Evolutionary conservation across 257 asterid genomes (phyloP).

Genomic region (Apocynum venetum): DNA sequence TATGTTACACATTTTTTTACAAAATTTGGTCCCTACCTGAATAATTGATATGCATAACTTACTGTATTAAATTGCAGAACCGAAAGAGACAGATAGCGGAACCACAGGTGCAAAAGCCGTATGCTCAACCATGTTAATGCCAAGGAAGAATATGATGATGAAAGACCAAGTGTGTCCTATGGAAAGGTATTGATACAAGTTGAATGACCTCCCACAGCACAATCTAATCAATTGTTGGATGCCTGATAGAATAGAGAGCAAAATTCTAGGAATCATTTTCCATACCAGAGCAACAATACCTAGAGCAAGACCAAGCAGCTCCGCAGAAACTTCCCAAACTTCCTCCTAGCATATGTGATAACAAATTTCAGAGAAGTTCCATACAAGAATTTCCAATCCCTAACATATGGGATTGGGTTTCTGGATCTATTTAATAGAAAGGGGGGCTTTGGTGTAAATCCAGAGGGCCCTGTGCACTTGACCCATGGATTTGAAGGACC

Average conservation of each 20-base stretch:
- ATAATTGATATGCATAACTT: slow-evolving; percentile 21
- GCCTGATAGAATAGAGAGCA: not conserved
- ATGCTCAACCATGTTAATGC: slow-evolving; percentile 62
- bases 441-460: not conserved
- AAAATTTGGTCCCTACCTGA: not conserved
- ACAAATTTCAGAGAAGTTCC: slow-evolving; percentile 22
- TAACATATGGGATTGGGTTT: not conserved
- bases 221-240: not conserved
- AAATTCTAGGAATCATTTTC: slow-evolving; percentile 7
- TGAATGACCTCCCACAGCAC: not conserved
- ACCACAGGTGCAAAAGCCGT: slow-evolving; percentile 90
- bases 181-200: slow-evolving; percentile 30
- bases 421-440: not conserved
- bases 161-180: slow-evolving; percentile 74
- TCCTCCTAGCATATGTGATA: slow-evolving; percentile 61
- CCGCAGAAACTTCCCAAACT: slow-evolving; percentile 99
- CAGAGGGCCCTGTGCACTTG: not conserved
- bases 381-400: not conserved
- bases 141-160: slow-evolving; percentile 63
- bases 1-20: not conserved
- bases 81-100: slow-evolving; percentile 84
- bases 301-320: slow-evolving; percentile 83
- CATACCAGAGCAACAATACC: slow-evolving; percentile 86
- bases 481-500: not conserved
- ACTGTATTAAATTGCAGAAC: slow-evolving; percentile 82